phyloP scores from a whole-genome alignment of 1,284 basidiomycete species.

The Bondarzewia mesenterica region DNA sequence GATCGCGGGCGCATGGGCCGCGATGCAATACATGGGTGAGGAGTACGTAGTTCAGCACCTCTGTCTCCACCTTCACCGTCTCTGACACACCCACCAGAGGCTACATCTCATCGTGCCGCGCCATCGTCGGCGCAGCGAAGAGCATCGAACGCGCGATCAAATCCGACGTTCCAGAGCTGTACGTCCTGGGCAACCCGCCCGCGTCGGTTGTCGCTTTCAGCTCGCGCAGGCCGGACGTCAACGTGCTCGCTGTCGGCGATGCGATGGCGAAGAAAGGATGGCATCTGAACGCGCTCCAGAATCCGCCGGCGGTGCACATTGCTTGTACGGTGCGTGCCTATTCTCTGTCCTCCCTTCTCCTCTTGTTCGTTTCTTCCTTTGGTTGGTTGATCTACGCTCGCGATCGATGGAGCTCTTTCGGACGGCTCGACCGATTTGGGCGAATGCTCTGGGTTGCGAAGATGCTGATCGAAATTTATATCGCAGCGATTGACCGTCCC shows the following conservation, averaged over 20 bases:
- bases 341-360: too few relatives aligned
- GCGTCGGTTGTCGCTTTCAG: slow-evolving; percentile 90
- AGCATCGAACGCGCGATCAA: slow-evolving; percentile 61
- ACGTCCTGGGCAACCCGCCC: slow-evolving; percentile 83
- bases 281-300: slow-evolving; percentile 83
- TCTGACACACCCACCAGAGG: slow-evolving; percentile 57
- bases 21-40: slow-evolving; percentile 87
- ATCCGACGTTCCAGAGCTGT: slow-evolving; percentile 69
- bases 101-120: slow-evolving; percentile 82
- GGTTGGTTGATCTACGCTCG: too few relatives aligned
- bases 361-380: too few relatives aligned
- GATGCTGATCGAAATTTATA: neutral
- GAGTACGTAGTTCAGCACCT: slow-evolving; percentile 38
- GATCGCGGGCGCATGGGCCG: slow-evolving; percentile 95
- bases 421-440: too few relatives aligned
- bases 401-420: too few relatives aligned
- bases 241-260: slow-evolving; percentile 87
- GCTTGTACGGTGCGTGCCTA: slow-evolving; percentile 76
- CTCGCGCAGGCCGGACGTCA: slow-evolving; percentile 47
- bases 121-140: slow-evolving; percentile 73
- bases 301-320: slow-evolving; percentile 85
- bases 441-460: too few relatives aligned
- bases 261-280: slow-evolving; percentile 79
- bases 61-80: slow-evolving; percentile 1
- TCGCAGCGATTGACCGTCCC: slow-evolving; percentile 70